These are phyloP conservation scores for Boletus sp. DNA, from an alignment of 1,284 basidiomycete genomes.

Conservation along the genomic window DNA sequence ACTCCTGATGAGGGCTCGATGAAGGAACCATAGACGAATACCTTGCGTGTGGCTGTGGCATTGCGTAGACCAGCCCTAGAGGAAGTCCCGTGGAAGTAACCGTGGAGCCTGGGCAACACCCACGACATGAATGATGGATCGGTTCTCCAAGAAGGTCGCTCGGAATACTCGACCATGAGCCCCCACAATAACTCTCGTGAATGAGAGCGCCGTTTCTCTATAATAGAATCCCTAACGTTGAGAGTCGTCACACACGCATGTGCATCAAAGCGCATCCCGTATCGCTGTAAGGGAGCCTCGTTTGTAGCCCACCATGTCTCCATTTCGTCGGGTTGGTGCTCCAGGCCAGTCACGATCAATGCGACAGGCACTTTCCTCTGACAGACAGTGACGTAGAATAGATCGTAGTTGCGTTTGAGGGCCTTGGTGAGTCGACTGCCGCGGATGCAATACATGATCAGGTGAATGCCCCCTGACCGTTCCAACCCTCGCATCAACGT, in stretches of 20 bases:
- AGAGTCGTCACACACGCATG: constrained; percentile 14
- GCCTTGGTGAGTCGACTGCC: constrained; percentile 20
- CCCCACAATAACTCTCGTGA: neutral
- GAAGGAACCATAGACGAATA: neutral
- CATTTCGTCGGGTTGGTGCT: constrained; percentile 3
- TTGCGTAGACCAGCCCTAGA: too few relatives aligned
- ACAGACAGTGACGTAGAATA: constrained; percentile 25
- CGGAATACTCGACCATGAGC: neutral
- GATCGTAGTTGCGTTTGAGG: constrained; percentile 26
- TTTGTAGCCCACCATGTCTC: constrained; percentile 11
- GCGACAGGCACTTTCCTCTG: constrained; percentile 24
- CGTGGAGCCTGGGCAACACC: neutral
- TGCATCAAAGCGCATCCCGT: constrained; percentile 5
- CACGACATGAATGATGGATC: neutral
- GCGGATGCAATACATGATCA: constrained; percentile 41
- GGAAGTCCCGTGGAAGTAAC: neutral
- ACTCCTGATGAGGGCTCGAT: neutral
- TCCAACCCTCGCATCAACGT: constrained; percentile 5
- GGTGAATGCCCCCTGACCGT: constrained; percentile 30
- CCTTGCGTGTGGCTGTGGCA: neutral
- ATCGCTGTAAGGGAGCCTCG: neutral
- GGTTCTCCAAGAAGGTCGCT: neutral
- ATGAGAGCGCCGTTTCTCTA: constrained; percentile 1
- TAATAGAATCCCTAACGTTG: neutral
- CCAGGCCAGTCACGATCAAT: constrained; percentile 24